phyloP scores from a whole-genome alignment of 352 stramenopile genomes.

The Phytophthora crassamura region DNA sequence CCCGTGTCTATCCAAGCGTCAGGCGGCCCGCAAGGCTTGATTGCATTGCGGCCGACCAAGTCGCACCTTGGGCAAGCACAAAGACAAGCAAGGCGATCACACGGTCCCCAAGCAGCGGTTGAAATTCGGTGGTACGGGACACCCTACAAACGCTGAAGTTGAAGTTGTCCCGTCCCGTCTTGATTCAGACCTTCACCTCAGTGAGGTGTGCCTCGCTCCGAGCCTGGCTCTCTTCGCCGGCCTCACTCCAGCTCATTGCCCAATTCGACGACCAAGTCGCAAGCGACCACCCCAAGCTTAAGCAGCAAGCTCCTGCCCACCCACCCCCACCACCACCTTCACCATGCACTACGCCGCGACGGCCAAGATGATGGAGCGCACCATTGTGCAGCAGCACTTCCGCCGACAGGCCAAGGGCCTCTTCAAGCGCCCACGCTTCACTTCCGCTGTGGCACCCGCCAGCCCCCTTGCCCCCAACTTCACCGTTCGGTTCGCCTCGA shows the following conservation, averaged over 20 bases:
- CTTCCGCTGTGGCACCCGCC: neutral
- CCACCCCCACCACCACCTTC: neutral
- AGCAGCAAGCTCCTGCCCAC: no score
- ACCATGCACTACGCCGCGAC: constrained; percentile 13
- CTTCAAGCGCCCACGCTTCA: constrained; percentile 8
- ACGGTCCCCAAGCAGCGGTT: neutral
- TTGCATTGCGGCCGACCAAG: constrained; percentile 25
- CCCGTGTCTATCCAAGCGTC: no score
- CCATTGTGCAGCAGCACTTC: neutral
- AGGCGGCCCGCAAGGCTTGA: no score
- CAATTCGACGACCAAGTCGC: constrained; percentile 16
- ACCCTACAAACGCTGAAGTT: constrained; percentile 22
- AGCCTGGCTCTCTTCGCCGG: no score
- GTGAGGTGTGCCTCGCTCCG: no score
- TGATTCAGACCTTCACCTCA: no score
- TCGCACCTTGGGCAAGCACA: constrained; percentile 13
- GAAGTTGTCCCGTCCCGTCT: constrained; percentile 9
- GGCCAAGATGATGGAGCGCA: constrained; percentile 23
- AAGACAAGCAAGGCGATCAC: neutral
- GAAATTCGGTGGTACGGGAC: constrained; percentile 18
- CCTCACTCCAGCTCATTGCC: constrained; percentile 11
- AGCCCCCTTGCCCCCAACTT: neutral
- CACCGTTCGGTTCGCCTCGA: constrained; percentile 13
- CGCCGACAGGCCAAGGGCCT: constrained; percentile 3
- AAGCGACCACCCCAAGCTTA: constrained; percentile 8